Evolutionary conservation across 768 basidiomycete genomes (phyloP), one percentile per base, ranked within the genome.

Genomic region (Exsudoporus frostii): DNA sequence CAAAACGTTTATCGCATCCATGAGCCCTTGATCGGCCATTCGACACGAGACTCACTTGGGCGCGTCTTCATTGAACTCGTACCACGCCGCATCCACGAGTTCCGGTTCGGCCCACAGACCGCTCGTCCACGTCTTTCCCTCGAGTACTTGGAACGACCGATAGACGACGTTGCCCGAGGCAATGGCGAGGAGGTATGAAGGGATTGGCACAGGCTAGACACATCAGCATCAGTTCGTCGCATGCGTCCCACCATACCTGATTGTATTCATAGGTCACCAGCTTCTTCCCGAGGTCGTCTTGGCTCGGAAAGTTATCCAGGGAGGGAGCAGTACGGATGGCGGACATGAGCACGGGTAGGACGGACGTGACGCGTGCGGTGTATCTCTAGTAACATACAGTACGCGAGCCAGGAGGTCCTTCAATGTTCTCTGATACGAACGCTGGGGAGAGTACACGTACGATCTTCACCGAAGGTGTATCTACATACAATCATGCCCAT

Each of bases 101-200:
- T 87, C 84, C 0, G 94, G 92, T 71, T 97, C 92, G 1, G 92
- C 84, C 94, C 93, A 98, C 2, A 92, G 79, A 5, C 94, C 94
- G 11, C 82, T 86, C 22, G 76, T 86, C 90, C 95, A 92, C 30
- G 74, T 63, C 59, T 84, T 86, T 27, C 84, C 88, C 43, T 81
- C 71, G 14, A 78, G 69, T 37, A 74, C 70, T 10, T 80, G 72
- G 67, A 93, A 91, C 0, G 81, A 60, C 2, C 76, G 80, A 69
- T 93, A 94, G 25, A 78, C 78, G 2, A 96, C 76, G 63, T 95
- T 87, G 7, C 93, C 94, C 1, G 82, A 79, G 0, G 94, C 94
- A 48, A 98, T 87, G 7, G 95, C 95, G 54, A 97, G 79, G 27
- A 98, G 75, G 67, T 98, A 97, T 0, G 86, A 84, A 1, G 95